Conservation (phyloP, 768 basidiomycete genomes). For the Russula compacta region DNA sequence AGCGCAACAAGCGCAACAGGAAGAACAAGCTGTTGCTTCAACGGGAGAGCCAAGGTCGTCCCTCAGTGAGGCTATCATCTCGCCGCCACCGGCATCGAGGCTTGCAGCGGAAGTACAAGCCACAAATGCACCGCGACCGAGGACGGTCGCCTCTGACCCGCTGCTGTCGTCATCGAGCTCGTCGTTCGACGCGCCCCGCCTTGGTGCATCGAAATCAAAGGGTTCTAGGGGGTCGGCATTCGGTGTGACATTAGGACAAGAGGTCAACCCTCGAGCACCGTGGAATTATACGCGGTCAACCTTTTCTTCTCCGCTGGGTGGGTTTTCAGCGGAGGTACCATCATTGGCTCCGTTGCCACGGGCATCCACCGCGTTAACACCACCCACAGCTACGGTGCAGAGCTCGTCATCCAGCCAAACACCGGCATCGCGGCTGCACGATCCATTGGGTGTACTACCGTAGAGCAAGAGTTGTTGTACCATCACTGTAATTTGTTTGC, state of each 20-base stretch:
- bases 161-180: constrained; percentile 14
- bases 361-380: constrained; percentile 27
- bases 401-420: constrained; percentile 19
- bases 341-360: constrained; percentile 46
- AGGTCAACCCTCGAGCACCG: constrained; percentile 32
- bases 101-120: constrained; percentile 10
- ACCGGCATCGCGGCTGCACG: constrained; percentile 21
- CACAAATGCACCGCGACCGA: constrained; percentile 15
- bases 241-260: constrained; percentile 11
- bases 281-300: constrained; percentile 51
- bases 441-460: constrained; percentile 26
- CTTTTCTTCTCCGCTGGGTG: constrained; percentile 29
- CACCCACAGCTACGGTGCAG: constrained; percentile 7
- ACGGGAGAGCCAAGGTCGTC: constrained; percentile 1
- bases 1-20: constrained; percentile 20
- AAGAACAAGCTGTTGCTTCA: constrained; percentile 8
- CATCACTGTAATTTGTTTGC: not conserved
- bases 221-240: constrained; percentile 18
- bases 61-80: constrained; percentile 4
- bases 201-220: not conserved
- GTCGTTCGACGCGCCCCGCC: constrained; percentile 17
- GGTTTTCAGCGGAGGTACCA: constrained; percentile 28
- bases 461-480: constrained; percentile 11
- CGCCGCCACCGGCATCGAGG: constrained; percentile 19
- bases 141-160: constrained; percentile 10